phyloP scores from a whole-genome alignment of 208 protist species.

The Porcisia deanei region DNA sequence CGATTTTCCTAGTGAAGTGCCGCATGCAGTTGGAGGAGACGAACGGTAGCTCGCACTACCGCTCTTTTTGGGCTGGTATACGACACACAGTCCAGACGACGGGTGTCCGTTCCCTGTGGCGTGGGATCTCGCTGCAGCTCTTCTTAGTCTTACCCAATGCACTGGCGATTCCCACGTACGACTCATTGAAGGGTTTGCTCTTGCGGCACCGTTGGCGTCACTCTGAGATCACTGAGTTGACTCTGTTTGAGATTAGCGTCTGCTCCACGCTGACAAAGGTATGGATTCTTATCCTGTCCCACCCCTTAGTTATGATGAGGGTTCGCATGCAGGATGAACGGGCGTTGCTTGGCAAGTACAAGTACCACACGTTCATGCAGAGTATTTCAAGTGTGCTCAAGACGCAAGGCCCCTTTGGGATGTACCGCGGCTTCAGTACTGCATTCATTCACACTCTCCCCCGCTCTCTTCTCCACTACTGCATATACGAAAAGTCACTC shows the following conservation, averaged over 20 bases:
- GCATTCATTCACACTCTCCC: constrained; percentile 79
- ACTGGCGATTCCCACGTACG: constrained; percentile 79
- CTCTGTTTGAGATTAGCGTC: constrained; percentile 57
- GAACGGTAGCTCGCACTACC: constrained; percentile 42
- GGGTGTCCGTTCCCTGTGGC: constrained; percentile 84
- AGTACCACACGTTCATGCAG: constrained; percentile 62
- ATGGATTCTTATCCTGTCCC: constrained; percentile 63
- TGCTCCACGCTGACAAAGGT: constrained; percentile 78
- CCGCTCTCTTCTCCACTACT: constrained; percentile 70
- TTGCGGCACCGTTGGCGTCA: constrained; percentile 40
- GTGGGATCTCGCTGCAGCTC: constrained; percentile 71
- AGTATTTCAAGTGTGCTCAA: constrained; percentile 54
- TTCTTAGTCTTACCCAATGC: constrained; percentile 80
- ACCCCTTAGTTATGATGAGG: constrained; percentile 78
- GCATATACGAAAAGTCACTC: constrained; percentile 80
- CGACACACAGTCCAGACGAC: constrained; percentile 48
- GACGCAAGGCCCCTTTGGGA: constrained; percentile 57
- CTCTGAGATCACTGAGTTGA: constrained; percentile 43
- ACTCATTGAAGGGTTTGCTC: constrained; percentile 65
- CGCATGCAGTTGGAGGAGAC: constrained; percentile 86
- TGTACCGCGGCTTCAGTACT: constrained; percentile 75
- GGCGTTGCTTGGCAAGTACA: constrained; percentile 39
- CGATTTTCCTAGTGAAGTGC: constrained; percentile 79
- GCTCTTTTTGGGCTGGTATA: constrained; percentile 60
- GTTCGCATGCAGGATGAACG: constrained; percentile 87